These are phyloP conservation scores for Aspergillus wentii DNA, from an alignment of 495 filamentous ascomycete genomes.

Conservation along the genomic window DNA sequence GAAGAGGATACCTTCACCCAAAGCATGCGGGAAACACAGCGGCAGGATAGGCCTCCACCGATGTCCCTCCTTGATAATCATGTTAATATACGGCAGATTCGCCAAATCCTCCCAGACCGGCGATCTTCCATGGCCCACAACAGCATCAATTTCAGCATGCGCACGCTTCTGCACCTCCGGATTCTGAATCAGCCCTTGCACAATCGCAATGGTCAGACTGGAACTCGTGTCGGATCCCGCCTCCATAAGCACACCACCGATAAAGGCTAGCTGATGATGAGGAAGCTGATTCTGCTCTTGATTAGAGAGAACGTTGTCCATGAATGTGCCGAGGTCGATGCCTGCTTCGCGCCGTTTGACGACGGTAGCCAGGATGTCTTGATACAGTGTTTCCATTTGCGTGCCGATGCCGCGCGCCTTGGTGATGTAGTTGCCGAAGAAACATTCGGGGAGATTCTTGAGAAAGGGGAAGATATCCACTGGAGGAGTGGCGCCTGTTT, in stretches of 20 bases:
- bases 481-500: no score
- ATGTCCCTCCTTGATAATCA: neutral
- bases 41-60: neutral
- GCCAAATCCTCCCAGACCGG: neutral
- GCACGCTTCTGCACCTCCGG: neutral
- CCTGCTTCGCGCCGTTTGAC: no score
- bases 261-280: neutral
- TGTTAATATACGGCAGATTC: neutral
- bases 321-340: no score
- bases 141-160: neutral
- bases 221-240: neutral
- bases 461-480: constrained; percentile 4
- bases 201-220: neutral
- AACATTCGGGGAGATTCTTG: neutral
- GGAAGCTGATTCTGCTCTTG: neutral
- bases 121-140: neutral
- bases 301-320: no score
- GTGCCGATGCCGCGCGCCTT: neutral
- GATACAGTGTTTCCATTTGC: no score
- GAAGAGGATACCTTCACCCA: no score
- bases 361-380: no score
- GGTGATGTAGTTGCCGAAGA: neutral
- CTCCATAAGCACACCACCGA: neutral
- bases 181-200: neutral
- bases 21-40: neutral